Base-by-base conservation (phyloP, 192 early-diverging fungal genomes). In the Bifiguratus adelaidae region DNA sequence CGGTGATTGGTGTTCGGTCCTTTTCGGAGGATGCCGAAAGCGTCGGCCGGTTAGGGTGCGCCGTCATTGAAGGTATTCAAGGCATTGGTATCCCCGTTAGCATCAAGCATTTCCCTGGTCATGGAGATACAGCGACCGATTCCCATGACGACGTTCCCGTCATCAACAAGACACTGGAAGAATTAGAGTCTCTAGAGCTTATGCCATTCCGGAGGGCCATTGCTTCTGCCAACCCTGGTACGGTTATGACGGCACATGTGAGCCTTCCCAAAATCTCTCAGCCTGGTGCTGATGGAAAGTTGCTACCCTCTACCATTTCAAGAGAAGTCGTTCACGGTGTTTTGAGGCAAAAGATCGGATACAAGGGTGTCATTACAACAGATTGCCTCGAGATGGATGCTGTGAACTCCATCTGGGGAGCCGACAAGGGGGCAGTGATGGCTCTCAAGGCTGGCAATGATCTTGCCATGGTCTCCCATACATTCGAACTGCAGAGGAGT, bases 361-460 rank as follows among this genome's bases (percentile, higher is more conserved):
- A 65, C 37, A 20, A 52, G 15, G 62, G 62, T 16, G 20, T 65
- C 5, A 49, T 58, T 26, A 54, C 58, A n/a, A 65, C 62, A 0
- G 62, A 65, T 25, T 65, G 62, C 30, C 20, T 65, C 16, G 62
- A 65, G 35, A 65, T 65, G 62, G 56, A 65, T 18, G 62, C 62
- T 4, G 52, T 65, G 20, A 58, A 58, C 16, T 47, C 58, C 22
- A 58, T 52, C 4, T 46, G 50, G 12, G 62, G 62, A 16, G 36
- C 43, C 9, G 41, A 51, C 8, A 36, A 24, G n/a, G 62, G 56
- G 13, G 45, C 62, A 30, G 24, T 65, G 12, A 23, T 55, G 3
- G 62, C 62, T 3, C 41, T 65, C 0, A 29, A 57, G 16, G 62
- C 56, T 9, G 56, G 56, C 7, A 54, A 65, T 30, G 62, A 65